Conservation (phyloP, 192 early-diverging fungal species). For the Dissophora ornata region DNA sequence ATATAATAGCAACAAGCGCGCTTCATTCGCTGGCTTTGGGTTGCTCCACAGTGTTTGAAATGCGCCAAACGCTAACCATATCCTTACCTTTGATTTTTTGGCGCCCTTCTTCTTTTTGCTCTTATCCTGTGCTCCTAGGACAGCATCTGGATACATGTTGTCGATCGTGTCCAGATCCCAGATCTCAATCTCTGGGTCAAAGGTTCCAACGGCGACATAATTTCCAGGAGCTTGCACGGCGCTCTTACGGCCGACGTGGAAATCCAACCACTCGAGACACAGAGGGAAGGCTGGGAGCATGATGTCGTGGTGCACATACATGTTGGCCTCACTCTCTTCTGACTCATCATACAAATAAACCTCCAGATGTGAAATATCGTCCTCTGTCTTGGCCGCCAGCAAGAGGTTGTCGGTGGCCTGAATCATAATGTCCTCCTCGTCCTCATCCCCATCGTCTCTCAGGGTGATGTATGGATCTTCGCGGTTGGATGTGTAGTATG, state of each 20-base stretch:
- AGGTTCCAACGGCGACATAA: slow-evolving; percentile 96
- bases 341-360: slow-evolving; percentile 89
- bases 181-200: slow-evolving; percentile 98
- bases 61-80: too few relatives aligned
- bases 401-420: slow-evolving; percentile 87
- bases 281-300: slow-evolving; percentile 97
- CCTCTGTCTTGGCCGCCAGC: slow-evolving; percentile 94
- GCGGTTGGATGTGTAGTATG: slow-evolving; percentile 81
- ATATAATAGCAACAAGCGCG: neutral
- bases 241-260: slow-evolving; percentile 75
- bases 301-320: slow-evolving; percentile 98
- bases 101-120: slow-evolving; percentile 61
- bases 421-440: slow-evolving; percentile 85
- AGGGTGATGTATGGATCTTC: slow-evolving; percentile 90
- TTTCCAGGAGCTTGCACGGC: slow-evolving; percentile 71
- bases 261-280: slow-evolving; percentile 96
- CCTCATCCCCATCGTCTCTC: slow-evolving; percentile 79
- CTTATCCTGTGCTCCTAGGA: slow-evolving; percentile 79
- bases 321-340: slow-evolving; percentile 82
- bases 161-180: slow-evolving; percentile 97
- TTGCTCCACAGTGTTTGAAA: too few relatives aligned
- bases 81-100: slow-evolving; percentile 63
- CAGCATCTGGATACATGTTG: slow-evolving; percentile 88
- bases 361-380: slow-evolving; percentile 96
- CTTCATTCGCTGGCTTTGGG: too few relatives aligned